These are phyloP conservation scores for Fragaria ananassa DNA, from an alignment of 306 rosid genomes.

Conservation along the genomic window DNA sequence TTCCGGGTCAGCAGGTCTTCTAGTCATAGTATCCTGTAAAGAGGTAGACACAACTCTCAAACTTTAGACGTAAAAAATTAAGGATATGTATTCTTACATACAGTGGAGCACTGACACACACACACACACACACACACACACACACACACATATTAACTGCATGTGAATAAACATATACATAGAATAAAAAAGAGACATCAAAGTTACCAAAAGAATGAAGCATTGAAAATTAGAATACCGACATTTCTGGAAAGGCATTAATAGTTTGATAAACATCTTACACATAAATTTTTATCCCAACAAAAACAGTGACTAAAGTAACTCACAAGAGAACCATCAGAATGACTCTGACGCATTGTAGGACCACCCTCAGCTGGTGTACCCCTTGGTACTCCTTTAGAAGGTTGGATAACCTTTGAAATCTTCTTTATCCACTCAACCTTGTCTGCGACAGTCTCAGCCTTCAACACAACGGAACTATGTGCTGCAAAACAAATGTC, in stretches of 20 bases:
- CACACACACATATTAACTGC: neutral
- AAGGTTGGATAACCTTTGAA: slow-evolving; percentile 69
- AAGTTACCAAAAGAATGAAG: neutral
- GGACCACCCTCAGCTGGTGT: slow-evolving; percentile 64
- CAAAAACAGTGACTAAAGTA: neutral
- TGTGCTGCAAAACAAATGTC: slow-evolving; percentile 61
- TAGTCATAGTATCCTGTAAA: slow-evolving; percentile 78
- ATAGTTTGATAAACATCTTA: neutral
- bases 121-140: too few species aligned
- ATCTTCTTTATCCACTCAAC: slow-evolving; percentile 85
- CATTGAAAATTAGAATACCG: neutral
- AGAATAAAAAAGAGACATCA: neutral
- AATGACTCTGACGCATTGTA: slow-evolving; percentile 71
- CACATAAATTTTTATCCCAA: neutral
- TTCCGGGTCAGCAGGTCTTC: slow-evolving; percentile 97
- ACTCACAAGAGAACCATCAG: slow-evolving; percentile 95
- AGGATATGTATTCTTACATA: neutral
- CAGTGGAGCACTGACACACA: neutral
- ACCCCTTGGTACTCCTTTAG: slow-evolving; percentile 64
- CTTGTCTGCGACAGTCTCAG: slow-evolving; percentile 79
- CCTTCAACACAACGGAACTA: slow-evolving; percentile 76
- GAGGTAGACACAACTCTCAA: neutral
- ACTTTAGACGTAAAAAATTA: neutral
- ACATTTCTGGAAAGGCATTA: neutral
- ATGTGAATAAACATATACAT: neutral